Base-by-base conservation (phyloP, 1,139 yeast genomes). In the Maudiozyma humilis region DNA sequence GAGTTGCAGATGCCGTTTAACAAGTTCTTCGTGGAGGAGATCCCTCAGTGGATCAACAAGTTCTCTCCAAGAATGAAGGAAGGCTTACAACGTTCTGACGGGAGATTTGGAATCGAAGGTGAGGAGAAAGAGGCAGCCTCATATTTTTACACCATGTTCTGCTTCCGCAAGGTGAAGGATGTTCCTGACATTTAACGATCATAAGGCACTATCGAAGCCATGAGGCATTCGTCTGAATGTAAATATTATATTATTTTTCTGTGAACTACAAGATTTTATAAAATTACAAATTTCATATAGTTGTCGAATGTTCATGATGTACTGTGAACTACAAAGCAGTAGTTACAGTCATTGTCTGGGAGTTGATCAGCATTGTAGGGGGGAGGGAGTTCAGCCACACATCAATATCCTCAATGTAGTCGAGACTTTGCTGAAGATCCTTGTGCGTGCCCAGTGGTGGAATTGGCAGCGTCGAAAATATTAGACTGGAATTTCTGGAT, bases 331-430 rank as follows among this genome's bases (percentile, higher is more conserved):
- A 85, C 50, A 85, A 68, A 18, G 94, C 88, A 12, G 96, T 89
- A 0, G 98, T 91, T 1, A 91, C 97, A 0, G 98, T 91, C 69
- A 89, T 87, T 0, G 95, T 82, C 64, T 88, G 95, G 0, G 96
- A 86, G 59, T 91, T 89, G 45, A 91, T 72, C 49, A 91, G 65
- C 58, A 91, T 62, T 3, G 78, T 73, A 0, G 97, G 96, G 0
- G 96, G 96, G 38, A 91, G 66, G 8, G 75, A 87, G 43, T 79
- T 76, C 45, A 88, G 71, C 94, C 96, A 86, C 13, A 84, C 65
- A 40, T 88, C 83, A 45, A 91, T 68, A 52, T 82, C 82, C 45
- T 79, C 79, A 10, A 84, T 77, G 57, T 88, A 91, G 38, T 82
- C 88, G 44, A 78, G 67, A 38, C 94, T 75, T 23, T 80, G 91